Base-by-base conservation (phyloP, 768 basidiomycete species). In the Amanita thiersii region DNA sequence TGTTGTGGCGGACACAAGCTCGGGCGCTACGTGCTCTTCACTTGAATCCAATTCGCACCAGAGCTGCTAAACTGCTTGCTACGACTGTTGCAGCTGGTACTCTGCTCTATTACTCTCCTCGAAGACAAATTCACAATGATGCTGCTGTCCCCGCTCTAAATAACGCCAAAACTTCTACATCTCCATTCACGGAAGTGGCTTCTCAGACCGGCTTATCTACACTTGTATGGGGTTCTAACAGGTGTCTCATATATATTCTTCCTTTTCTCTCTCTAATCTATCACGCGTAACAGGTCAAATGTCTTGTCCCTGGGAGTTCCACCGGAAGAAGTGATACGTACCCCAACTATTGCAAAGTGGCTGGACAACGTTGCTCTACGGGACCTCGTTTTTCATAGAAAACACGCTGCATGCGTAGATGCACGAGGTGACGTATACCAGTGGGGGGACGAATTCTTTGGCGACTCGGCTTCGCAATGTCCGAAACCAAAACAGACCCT, bases 391-490 rank as follows among this genome's bases (percentile, higher is more conserved):
- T 60, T 90, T 19, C 79, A 87, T 40, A 66, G 73, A 43, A 64
- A 61, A 23, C 77, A 84, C 47, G 84, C 77, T 1, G 86, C 79
- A 10, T 87, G 84, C 47, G 75, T 90, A 14, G 86, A 90, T 52
- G 77, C 76, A 5, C 69, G 73, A 25, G 89, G 88, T 18, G 81
- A 92, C 50, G 79, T 88, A 2, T 84, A 86, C 52, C 86, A 89
- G 50, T 91, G 87, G 87, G 87, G 87, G 0, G 66, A 70, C 30
- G 80, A 73, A 0, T 84, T 79, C 57, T 70, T 69, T 48, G 66
- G 66, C 11, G 47, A 58, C 3, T 49, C 57, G 11, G 38, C 58
- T 34, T 44, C 58, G 19, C 47, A 55, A 23, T 47, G 47, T 4
- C 49, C 51, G 18, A 48, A 47, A 20, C 81, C 81, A 4, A 69